Percentiles rank a stretch among this genome's conserved stretches.
Evolutionary conservation across 1,284 basidiomycete genomes (phyloP).

Genomic region (Cryptococcus amylolentus): DNA sequence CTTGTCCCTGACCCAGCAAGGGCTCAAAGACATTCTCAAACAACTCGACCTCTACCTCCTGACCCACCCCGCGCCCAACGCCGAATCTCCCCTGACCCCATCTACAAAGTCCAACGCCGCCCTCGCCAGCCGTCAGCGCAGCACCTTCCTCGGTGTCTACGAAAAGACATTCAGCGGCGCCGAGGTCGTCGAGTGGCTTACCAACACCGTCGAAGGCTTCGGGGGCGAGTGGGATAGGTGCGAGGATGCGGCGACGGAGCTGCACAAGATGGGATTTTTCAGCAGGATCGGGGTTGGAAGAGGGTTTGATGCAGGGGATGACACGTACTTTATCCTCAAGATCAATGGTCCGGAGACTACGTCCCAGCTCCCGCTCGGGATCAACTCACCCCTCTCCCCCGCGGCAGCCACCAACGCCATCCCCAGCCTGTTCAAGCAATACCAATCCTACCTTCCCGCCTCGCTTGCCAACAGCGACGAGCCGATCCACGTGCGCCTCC

Average conservation of each 20-base stretch:
- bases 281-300: slow-evolving; percentile 62
- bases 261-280: slow-evolving; percentile 70
- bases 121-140: slow-evolving; percentile 61
- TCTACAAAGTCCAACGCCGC: slow-evolving; percentile 60
- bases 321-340: slow-evolving; percentile 44
- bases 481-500: slow-evolving; percentile 64
- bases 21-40: slow-evolving; percentile 64
- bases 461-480: slow-evolving; percentile 53
- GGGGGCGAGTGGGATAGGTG: slow-evolving; percentile 70
- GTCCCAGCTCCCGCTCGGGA: slow-evolving; percentile 10
- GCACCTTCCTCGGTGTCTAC: slow-evolving; percentile 83
- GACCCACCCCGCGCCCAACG: slow-evolving; percentile 38
- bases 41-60: slow-evolving; percentile 50
- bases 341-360: slow-evolving; percentile 15
- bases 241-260: slow-evolving; percentile 70
- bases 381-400: slow-evolving; percentile 25
- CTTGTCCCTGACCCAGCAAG: slow-evolving; percentile 61
- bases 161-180: slow-evolving; percentile 78
- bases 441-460: slow-evolving; percentile 38
- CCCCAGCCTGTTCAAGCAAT: slow-evolving; percentile 29
- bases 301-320: slow-evolving; percentile 43
- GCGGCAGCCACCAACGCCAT: slow-evolving; percentile 24
- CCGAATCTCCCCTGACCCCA: slow-evolving; percentile 24
- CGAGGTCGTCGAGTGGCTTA: slow-evolving; percentile 72
- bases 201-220: slow-evolving; percentile 64